Evolutionary conservation across 306 rosid genomes (phyloP).

Genomic region (Cucurbita pepo): DNA sequence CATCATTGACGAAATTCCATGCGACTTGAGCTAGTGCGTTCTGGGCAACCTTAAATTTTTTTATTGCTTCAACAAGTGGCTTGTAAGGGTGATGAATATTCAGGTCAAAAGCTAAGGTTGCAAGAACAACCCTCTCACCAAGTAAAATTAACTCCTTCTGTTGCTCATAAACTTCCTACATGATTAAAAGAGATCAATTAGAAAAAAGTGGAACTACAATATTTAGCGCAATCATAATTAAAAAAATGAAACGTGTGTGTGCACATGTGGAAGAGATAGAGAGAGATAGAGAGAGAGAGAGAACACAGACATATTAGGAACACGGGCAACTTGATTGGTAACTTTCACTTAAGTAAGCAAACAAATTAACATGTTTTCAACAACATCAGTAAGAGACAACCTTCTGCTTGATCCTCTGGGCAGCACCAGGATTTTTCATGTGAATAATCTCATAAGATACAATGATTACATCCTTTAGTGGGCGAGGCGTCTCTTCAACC

Average conservation of each 20-base stretch:
- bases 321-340: background rate
- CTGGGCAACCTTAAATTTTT: conserved; percentile 93
- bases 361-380: background rate
- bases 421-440: conserved; percentile 81
- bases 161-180: conserved; percentile 90
- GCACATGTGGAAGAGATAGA: background rate
- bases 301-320: background rate
- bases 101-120: conserved; percentile 84
- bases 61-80: conserved; percentile 97
- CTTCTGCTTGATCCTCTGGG: conserved; percentile 89
- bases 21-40: conserved; percentile 99
- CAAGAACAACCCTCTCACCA: conserved; percentile 94
- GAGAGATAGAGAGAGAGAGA: background rate
- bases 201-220: background rate
- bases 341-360: background rate
- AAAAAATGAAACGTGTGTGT: background rate
- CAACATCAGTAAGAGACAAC: conserved; percentile 23
- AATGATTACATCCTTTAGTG: conserved; percentile 84
- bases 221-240: background rate
- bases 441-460: conserved; percentile 87
- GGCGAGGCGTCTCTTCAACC: conserved; percentile 99
- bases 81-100: conserved; percentile 93
- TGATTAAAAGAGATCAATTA: background rate
- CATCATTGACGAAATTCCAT: conserved; percentile 98
- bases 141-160: conserved; percentile 80